These are phyloP conservation scores for Trypanosoma melophagium DNA, from an alignment of 208 protist genomes.

Conservation along the genomic window DNA sequence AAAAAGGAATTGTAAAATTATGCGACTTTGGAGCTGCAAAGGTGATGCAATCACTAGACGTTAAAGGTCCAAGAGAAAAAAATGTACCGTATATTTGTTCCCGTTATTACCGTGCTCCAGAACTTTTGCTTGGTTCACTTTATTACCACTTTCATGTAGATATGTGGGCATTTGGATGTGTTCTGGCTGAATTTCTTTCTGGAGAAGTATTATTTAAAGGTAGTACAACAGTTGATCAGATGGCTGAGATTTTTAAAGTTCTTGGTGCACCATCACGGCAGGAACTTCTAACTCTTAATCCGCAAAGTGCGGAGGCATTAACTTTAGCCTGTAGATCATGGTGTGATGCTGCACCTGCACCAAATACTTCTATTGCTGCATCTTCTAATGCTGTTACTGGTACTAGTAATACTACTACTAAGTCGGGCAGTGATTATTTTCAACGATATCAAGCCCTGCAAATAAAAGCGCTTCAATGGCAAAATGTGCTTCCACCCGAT, in stretches of 20 bases:
- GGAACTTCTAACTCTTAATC: slow-evolving; percentile 97
- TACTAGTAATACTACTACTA: background rate
- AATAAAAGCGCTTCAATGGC: slow-evolving; percentile 95
- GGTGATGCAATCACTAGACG: slow-evolving; percentile 40
- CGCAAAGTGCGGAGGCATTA: slow-evolving; percentile 88
- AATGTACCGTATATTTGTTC: slow-evolving; percentile 93
- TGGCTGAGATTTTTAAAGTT: slow-evolving; percentile 97
- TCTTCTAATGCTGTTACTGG: background rate
- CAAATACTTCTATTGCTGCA: background rate
- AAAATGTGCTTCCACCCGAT: slow-evolving; percentile 74
- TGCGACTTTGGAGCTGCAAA: slow-evolving; percentile 92
- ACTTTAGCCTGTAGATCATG: slow-evolving; percentile 32
- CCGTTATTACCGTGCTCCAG: slow-evolving; percentile 94
- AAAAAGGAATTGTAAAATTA: slow-evolving; percentile 72
- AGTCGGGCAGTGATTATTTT: slow-evolving; percentile 30
- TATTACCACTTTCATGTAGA: slow-evolving; percentile 90
- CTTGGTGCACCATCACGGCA: slow-evolving; percentile 91
- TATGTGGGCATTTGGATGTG: slow-evolving; percentile 93
- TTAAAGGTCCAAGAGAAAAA: slow-evolving; percentile 40
- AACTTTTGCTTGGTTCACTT: slow-evolving; percentile 89
- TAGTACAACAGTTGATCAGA: slow-evolving; percentile 94
- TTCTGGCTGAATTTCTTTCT: slow-evolving; percentile 95
- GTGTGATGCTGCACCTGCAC: background rate
- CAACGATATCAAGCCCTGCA: slow-evolving; percentile 95
- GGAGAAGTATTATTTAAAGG: slow-evolving; percentile 90